Percentiles rank a stretch among this genome's conserved stretches.
phyloP scores from a whole-genome alignment of 257 asterid genomes.

The Fraxinus americana region DNA sequence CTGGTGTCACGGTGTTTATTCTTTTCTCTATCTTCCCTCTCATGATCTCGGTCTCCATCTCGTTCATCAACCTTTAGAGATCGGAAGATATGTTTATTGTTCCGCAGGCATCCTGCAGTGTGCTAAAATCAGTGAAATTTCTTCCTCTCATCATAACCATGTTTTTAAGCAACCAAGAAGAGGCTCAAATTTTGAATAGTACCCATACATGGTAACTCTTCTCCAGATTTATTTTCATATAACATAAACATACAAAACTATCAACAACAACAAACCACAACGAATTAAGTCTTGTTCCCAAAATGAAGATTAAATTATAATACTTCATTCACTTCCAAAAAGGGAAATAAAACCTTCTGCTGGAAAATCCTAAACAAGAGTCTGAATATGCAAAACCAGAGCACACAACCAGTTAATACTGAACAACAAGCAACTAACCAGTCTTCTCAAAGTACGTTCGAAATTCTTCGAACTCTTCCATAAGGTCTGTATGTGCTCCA shows the following conservation, averaged over 20 bases:
- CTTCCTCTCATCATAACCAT: slow-evolving; percentile 2
- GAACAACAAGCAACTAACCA: slow-evolving; percentile 38
- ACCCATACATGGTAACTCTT: not conserved
- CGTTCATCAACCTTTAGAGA: slow-evolving; percentile 50
- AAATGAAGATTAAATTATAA: not conserved
- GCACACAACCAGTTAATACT: slow-evolving; percentile 22
- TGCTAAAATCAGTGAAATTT: slow-evolving; percentile 23
- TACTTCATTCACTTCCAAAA: not conserved
- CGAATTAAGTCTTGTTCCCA: not conserved
- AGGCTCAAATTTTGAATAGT: not conserved
- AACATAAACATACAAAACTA: slow-evolving; percentile 18
- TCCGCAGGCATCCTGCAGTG: slow-evolving; percentile 62
- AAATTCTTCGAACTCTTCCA: slow-evolving; percentile 63
- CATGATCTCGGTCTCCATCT: slow-evolving; percentile 50
- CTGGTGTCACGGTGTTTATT: slow-evolving; percentile 45
- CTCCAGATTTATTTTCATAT: slow-evolving; percentile 1
- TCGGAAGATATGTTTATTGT: slow-evolving; percentile 46
- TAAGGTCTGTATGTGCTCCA: slow-evolving; percentile 57
- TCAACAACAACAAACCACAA: slow-evolving; percentile 17
- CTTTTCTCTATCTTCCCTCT: slow-evolving; percentile 54
- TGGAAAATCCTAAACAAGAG: slow-evolving; percentile 22
- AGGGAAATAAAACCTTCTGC: slow-evolving; percentile 1
- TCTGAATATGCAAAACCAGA: slow-evolving; percentile 13
- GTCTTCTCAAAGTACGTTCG: slow-evolving; percentile 48
- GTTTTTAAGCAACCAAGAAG: slow-evolving; percentile 18